Percentiles rank a stretch among this genome's conserved stretches.
Evolutionary conservation across 2,329 filamentous ascomycete species (phyloP).

Genomic region (Alternaria consortialis): DNA sequence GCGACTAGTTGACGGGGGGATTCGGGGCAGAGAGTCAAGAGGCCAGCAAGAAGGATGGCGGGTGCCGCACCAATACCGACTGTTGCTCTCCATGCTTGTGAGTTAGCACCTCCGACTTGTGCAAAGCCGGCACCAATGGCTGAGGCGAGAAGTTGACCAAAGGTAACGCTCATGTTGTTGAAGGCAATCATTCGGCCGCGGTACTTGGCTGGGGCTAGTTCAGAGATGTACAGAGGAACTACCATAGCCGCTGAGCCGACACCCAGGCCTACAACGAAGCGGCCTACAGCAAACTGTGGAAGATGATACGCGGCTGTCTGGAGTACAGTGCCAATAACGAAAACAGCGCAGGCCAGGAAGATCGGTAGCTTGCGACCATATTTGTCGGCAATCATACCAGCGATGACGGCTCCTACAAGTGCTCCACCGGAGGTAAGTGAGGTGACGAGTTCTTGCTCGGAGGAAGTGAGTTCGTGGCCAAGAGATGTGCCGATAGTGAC

Average conservation of each 20-base stretch:
- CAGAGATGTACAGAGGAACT: conserved; percentile 42
- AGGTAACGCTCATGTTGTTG: conserved; percentile 48
- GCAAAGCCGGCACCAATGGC: conserved; percentile 47
- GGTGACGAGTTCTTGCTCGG: conserved; percentile 52
- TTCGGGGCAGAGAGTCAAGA: conserved; percentile 48
- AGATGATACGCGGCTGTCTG: conserved; percentile 40
- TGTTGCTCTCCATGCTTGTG: conserved; percentile 48
- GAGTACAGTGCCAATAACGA: conserved; percentile 41
- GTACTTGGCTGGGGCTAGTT: conserved; percentile 44
- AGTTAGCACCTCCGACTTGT: conserved; percentile 42
- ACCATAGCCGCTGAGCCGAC: conserved; percentile 46
- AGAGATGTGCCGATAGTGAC: conserved; percentile 50
- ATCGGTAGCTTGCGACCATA: conserved; percentile 46
- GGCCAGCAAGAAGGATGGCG: conserved; percentile 46
- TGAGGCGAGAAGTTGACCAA: conserved; percentile 46
- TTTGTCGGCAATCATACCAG: conserved; percentile 49
- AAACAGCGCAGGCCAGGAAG: conserved; percentile 38
- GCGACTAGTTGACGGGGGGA: conserved; percentile 51
- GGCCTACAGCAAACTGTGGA: conserved; percentile 40
- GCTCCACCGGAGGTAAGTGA: conserved; percentile 51
- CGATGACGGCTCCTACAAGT: conserved; percentile 49
- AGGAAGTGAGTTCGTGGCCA: conserved; percentile 39
- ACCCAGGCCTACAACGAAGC: conserved; percentile 43
- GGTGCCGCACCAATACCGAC: conserved; percentile 50
- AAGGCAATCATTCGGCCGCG: conserved; percentile 49